Percentiles rank a stretch among this genome's conserved stretches.
Conservation (phyloP, 108 stramenopile species). For the Nannochloropsis salina region DNA sequence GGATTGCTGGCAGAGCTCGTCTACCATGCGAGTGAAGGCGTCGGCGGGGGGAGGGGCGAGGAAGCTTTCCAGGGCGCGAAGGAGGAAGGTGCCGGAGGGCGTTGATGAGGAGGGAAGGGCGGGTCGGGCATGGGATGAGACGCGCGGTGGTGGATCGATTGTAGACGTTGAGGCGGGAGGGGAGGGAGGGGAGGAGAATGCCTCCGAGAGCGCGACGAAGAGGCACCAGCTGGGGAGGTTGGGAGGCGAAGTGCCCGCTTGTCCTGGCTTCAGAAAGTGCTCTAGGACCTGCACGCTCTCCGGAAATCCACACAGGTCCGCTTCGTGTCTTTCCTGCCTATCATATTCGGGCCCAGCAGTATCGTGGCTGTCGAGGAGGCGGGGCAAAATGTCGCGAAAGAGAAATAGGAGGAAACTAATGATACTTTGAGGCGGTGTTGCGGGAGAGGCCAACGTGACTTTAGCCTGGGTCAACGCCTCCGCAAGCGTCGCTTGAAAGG, state of each 20-base stretch:
- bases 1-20: no score
- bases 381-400: not conserved
- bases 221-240: not conserved
- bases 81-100: not conserved
- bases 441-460: not conserved
- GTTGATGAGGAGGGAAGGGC: not conserved
- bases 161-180: not conserved
- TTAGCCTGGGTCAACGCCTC: not conserved
- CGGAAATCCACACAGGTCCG: no score
- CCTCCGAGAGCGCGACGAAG: not conserved
- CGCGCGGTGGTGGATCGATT: not conserved
- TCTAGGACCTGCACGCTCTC: no score
- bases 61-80: not conserved
- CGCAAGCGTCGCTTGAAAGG: not conserved
- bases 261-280: no score
- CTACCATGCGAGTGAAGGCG: no score
- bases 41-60: not conserved
- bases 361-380: not conserved
- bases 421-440: not conserved
- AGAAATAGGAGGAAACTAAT: not conserved
- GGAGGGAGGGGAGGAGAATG: not conserved
- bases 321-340: not conserved
- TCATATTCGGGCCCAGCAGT: not conserved
- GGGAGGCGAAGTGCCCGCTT: no score
- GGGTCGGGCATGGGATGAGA: not conserved